Base-by-base conservation (phyloP, 1,139 yeast species). In the Candida sojae region DNA sequence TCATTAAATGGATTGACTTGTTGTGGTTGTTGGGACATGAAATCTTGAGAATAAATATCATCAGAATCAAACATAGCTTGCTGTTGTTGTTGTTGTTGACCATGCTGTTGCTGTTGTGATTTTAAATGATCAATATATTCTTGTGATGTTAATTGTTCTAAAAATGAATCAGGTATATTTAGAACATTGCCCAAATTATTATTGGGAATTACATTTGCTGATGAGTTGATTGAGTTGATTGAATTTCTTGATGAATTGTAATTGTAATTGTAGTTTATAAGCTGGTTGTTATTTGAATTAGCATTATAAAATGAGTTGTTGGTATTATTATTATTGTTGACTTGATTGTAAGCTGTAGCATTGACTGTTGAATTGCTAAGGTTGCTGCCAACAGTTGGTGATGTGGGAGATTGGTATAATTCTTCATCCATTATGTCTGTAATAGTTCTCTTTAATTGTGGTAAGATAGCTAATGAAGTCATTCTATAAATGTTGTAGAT, bases 381-480 rank as follows among this genome's bases (percentile, higher is more conserved):
- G 7, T 8, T 21, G 28, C 31, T 43, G 33, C 25, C 53, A 28
- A 34, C 29, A 25, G 57, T 49, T 2, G 68, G 64, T 30, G 60
- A 59, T 38, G 62, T 61, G 6, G 78, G 78, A 49, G 79, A 66
- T 57, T 77, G 83, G 54, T 79, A 80, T 48, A 84, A 66, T 59
- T 85, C 90, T 54, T 85, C 91, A 52, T 83, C 88, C 71, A 82
- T 73, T 39, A 81, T 77, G 55, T 82, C 87, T 33, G 83, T 79
- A 51, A 80, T 62, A 17, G 86, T 73, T 59, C 85, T 75, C 62
- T 81, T 73, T 53, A 77, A 70, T 37, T 69, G 64, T 32, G 82
- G 82, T 53, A 74, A 67, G 28, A 70, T 68, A 5, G 78, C 75
- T 50, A 71, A 58, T n/a, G 82, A 75, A 31, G 82, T 68, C 80